Evolutionary conservation across 345 rosid genomes (phyloP), one percentile per base, ranked within the genome.

Genomic region (Brassica juncea): DNA sequence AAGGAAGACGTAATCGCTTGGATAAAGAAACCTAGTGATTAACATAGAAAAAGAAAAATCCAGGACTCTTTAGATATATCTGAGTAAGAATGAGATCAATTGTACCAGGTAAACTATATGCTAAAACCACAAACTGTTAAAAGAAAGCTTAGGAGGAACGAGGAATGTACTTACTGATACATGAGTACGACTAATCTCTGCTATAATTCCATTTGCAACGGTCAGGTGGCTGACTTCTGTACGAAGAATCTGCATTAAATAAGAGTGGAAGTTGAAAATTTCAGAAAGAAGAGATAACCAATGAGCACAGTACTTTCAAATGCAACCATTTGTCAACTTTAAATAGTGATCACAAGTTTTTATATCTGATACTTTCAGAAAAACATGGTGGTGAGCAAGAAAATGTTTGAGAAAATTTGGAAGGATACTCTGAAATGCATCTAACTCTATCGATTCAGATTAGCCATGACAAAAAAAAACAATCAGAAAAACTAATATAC

Each of bases 1-100:
- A 83, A 16, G 99, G 99, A 79, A 93, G 89, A 70, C 93, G 86
- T 82, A 95, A 85, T 63, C 85, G 82, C 86, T 93, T 95, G 42
- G 97, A 83, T 72, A 93, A 86, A 62, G 98, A 91, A 70, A 95
- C 89, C 99, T 95, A 79, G 14, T 42, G 73, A 32, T 76, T 82
- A 72, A 76, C 68, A 77, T 32, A 69, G 73, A 54, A 82, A 55
- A 66, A 71, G 59, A 59, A 39, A 77, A 74, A 65, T 63, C 11
- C 25, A 16, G 37, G 49, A 72, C 60, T 39, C 31, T 27, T 76
- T 68, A 74, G 58, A 76, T 66, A 77, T 55, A 61, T 42, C 72
- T 10, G 42, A 72, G 76, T 31, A 39, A 60, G 70, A 81, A 37
- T 66, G 49, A 72, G 70, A 30, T 44, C 28, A 32, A 49, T 12